Evolutionary conservation across 192 early-diverging fungal species (phyloP), one percentile per base, ranked within the genome.

Genomic region (Dissophora globulifera): DNA sequence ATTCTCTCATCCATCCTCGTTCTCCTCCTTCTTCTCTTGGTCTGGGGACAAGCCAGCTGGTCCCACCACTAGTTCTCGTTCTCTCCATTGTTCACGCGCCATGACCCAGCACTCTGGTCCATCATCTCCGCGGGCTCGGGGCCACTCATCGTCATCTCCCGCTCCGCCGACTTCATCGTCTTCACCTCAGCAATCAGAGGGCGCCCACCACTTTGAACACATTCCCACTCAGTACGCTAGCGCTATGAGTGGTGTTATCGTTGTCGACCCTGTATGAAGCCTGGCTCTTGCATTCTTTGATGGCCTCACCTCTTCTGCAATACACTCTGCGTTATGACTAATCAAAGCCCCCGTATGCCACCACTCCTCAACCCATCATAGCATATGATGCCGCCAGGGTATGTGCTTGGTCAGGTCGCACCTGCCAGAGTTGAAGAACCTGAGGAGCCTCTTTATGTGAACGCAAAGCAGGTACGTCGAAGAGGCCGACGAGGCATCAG

Each of bases 381-480:
- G 72, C 45, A 55, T 25, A 76, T 76, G 72, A 62, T 76, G 19
- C 63, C 72, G 1, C 56, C 62, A 43, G 63, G 62, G 9, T 76
- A 67, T 27, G 58, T 76, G 23, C 56, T 76, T 23, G 64, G 72
- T 38, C 72, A 76, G 26, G 63, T 76, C 2, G 52, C 49, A 6
- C 51, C 63, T 9, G 40, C 62, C 2, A 46, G 50, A 27, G 58
- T 22, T 4, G 72, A 76, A 11, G 72, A 76, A 16, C 63, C 55
- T 52, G 92, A 94, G 46, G 91, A 95, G 23, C 95, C 95, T 3
- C 82, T 97, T 41, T 97, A 95, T 78, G 97, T 98, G 31, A 98
- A 98, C 71, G 94, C 95, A 26, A 96, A 96, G 78, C 97, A 76
- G 72, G 72, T 76, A 26, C 45, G 35, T 41, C 20, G 42, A 48